Conservation (phyloP, 1,284 basidiomycete species). For the Leucocoprinus gongylophorus region DNA sequence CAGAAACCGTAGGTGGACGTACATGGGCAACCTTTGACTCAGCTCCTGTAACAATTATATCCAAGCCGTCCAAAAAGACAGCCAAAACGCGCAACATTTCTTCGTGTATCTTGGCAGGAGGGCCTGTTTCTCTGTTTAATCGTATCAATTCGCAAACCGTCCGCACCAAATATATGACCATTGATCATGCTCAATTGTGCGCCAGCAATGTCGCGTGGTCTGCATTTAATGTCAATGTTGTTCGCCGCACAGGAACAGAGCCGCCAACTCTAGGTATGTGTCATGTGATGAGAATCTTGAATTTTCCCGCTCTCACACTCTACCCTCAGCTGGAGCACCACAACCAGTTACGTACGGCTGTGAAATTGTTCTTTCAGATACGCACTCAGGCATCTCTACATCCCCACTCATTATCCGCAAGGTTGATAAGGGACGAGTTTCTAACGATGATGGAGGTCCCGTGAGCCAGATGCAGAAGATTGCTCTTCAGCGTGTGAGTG, state of each 20-base stretch:
- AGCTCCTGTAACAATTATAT: constrained; percentile 88
- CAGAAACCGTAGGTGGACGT: constrained; percentile 50
- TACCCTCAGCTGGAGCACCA: constrained; percentile 38
- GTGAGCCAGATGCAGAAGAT: constrained; percentile 97
- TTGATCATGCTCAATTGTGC: constrained; percentile 77
- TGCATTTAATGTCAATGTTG: constrained; percentile 87
- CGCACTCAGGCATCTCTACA: constrained; percentile 76
- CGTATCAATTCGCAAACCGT: constrained; percentile 97
- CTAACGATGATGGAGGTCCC: constrained; percentile 78
- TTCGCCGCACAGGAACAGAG: constrained; percentile 56
- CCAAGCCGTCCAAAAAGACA: constrained; percentile 96
- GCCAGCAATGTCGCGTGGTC: constrained; percentile 88
- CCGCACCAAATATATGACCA: constrained; percentile 94
- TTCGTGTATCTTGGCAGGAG: constrained; percentile 83
- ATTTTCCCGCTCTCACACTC: constrained; percentile 35
- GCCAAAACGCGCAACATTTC: constrained; percentile 92
- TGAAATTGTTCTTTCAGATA: constrained; percentile 80
- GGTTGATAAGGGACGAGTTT: constrained; percentile 85
- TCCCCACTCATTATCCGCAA: constrained; percentile 88
- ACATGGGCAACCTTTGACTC: constrained; percentile 91
- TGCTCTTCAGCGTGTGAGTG: constrained; percentile 77
- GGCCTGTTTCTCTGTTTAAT: constrained; percentile 92
- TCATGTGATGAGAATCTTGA: constrained; percentile 45
- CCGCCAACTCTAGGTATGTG: constrained; percentile 45
- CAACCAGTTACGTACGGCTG: constrained; percentile 89